Conservation (phyloP, 306 rosid genomes). For the Adenanthera pavonina region DNA sequence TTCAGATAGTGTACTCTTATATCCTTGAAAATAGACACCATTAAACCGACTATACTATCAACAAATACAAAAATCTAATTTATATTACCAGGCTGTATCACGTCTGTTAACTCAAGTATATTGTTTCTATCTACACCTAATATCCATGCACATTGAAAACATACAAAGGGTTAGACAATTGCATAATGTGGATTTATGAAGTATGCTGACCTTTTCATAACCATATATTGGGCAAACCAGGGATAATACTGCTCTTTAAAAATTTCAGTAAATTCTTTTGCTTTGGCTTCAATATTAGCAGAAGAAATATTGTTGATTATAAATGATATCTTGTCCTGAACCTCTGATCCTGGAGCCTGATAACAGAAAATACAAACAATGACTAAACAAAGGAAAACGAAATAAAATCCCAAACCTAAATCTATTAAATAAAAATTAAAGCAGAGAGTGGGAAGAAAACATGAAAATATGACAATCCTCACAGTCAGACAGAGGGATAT, state of each 20-base stretch:
- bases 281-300: conserved; percentile 77
- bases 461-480: neutral
- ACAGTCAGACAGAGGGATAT: neutral
- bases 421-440: conserved; percentile 7
- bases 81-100: conserved; percentile 16
- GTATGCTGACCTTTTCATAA: conserved; percentile 86
- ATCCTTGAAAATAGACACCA: conserved; percentile 2
- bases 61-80: neutral
- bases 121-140: neutral
- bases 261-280: conserved; percentile 76
- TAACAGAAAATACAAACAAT: conserved; percentile 32
- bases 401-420: conserved; percentile 1
- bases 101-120: conserved; percentile 12
- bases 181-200: conserved; percentile 9
- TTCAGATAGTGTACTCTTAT: neutral
- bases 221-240: conserved; percentile 99
- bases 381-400: conserved; percentile 31
- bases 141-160: conserved; percentile 18
- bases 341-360: conserved; percentile 96
- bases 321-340: conserved; percentile 94
- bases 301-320: conserved; percentile 83
- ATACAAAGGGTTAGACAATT: conserved; percentile 17
- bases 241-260: conserved; percentile 86
- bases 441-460: neutral
- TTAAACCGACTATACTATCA: neutral